Percentiles rank a stretch among this genome's conserved stretches.
These are phyloP conservation scores for Exobasidium cylindrosporum DNA, from an alignment of 1,284 basidiomycete genomes.

Conservation along the genomic window DNA sequence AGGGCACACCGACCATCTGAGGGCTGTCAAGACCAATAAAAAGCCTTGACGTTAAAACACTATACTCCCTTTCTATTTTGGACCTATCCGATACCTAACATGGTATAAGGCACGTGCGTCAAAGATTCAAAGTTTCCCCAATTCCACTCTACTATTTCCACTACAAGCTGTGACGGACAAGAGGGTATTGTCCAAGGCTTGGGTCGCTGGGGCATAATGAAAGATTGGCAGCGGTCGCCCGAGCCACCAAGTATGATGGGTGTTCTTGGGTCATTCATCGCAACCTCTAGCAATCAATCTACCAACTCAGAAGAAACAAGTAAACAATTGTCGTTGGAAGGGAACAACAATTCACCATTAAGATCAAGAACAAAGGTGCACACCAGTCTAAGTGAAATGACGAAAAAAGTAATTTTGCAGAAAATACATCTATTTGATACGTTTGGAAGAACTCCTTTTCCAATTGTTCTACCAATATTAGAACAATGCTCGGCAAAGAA, in stretches of 20 bases:
- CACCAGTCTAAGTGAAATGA: not conserved
- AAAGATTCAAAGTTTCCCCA: too few relatives aligned
- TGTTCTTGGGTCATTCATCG: not conserved
- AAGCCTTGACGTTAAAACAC: too few relatives aligned
- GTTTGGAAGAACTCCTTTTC: slow-evolving; percentile 46
- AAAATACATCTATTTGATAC: slow-evolving; percentile 32
- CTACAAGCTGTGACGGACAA: too few relatives aligned
- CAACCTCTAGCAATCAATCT: not conserved
- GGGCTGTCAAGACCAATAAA: too few relatives aligned
- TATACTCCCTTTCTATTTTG: too few relatives aligned
- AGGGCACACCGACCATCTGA: too few relatives aligned
- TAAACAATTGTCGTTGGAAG: too few relatives aligned
- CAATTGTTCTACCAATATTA: slow-evolving; percentile 39
- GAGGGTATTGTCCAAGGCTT: too few relatives aligned
- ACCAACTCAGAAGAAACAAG: not conserved
- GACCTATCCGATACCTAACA: too few relatives aligned
- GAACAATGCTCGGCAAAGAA: slow-evolving; percentile 46
- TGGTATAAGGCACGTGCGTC: too few relatives aligned
- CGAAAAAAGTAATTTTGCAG: slow-evolving; percentile 28
- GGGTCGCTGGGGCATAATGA: too few relatives aligned
- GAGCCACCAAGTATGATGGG: slow-evolving; percentile 44
- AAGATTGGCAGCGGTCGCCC: slow-evolving; percentile 40
- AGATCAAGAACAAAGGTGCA: not conserved
- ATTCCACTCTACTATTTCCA: too few relatives aligned
- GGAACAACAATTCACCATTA: not conserved